Evolutionary conservation across 1,284 basidiomycete species (phyloP).

Genomic region (Rhizoctonia solani): DNA sequence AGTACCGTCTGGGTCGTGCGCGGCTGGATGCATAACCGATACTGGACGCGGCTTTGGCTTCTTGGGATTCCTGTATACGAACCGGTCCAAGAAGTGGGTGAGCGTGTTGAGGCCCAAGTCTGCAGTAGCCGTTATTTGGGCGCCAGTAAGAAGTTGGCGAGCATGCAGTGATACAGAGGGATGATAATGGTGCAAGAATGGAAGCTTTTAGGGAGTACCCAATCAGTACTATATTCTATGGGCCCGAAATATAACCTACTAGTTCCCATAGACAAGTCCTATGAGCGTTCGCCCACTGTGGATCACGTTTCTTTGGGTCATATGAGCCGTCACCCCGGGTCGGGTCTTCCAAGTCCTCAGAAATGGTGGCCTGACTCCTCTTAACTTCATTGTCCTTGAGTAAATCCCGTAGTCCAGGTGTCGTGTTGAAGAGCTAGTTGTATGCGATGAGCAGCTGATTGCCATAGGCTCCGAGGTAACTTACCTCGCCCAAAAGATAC

Average conservation of each 20-base stretch:
- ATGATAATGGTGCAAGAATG: slow-evolving; percentile 86
- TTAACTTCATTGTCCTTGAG: slow-evolving; percentile 41
- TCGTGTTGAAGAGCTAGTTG: slow-evolving; percentile 73
- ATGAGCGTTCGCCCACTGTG: slow-evolving; percentile 83
- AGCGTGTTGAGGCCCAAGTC: slow-evolving; percentile 94
- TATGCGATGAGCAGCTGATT: slow-evolving; percentile 22
- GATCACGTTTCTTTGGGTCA: slow-evolving; percentile 90
- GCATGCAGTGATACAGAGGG: slow-evolving; percentile 89
- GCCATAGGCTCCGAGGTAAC: slow-evolving; percentile 32
- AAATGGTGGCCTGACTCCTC: slow-evolving; percentile 47
- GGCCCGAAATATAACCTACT: slow-evolving; percentile 52
- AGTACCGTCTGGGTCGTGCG: slow-evolving; percentile 58
- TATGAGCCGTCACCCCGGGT: slow-evolving; percentile 52
- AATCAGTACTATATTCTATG: neutral
- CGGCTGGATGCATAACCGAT: slow-evolving; percentile 95
- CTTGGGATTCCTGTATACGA: slow-evolving; percentile 96
- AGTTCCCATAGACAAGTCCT: slow-evolving; percentile 88
- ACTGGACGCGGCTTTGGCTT: slow-evolving; percentile 74
- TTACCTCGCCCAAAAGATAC: slow-evolving; percentile 56
- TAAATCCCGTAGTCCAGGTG: slow-evolving; percentile 67
- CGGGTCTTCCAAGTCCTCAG: slow-evolving; percentile 55
- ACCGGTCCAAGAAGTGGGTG: slow-evolving; percentile 86
- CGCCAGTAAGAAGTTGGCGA: slow-evolving; percentile 72
- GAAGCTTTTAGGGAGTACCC: slow-evolving; percentile 54
- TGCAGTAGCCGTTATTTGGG: slow-evolving; percentile 71